Evolutionary conservation across 768 basidiomycete species (phyloP), one percentile per base, ranked within the genome.

Genomic region (Leucocoprinus sp.): DNA sequence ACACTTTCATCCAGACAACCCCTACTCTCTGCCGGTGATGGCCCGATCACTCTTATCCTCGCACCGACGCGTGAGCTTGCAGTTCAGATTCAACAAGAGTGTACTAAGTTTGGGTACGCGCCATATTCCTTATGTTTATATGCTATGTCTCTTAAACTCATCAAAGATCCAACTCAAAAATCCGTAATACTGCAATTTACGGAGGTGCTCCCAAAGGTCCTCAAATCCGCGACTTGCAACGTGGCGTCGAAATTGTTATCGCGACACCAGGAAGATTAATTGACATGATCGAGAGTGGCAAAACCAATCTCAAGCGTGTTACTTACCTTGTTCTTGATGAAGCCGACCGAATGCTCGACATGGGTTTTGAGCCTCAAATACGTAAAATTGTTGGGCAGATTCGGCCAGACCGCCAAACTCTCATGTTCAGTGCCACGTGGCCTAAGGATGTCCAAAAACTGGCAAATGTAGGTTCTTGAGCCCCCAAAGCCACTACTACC

Each of bases 361-460:
- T 99, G 96, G 96, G 96, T 74, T 99, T 99, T 70, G 96, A 99
- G 69, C 96, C 96, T 43, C 96, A 99, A 64, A 98, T 99, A 61
- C 78, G 93, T 60, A 98, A 98, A 70, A 97, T 99, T 53, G 89
- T 98, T 54, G 73, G 83, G 55, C 96, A 99, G 65, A 93, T 99
- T 59, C 82, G 96, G 31, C 96, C 96, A 34, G 96, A 99, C 70
- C 80, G 96, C 57, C 96, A 99, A 61, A 99, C 96, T 1, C 76
- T 98, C 54, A 96, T 99, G 83, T 99, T 99, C 74, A 96, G 92
- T 43, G 96, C 96, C 9, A 99, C 96, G 5, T 99, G 96, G 96
- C 96, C 96, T 11, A 98, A 97, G 67, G 96, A 99, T 58, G 96
- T 99, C 3, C 96, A 99, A 68, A 91, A 93, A 57, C 78, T 99